Conservation (phyloP, 225 moss, liverwort and hornwort genomes). For the Neckera pumila region DNA sequence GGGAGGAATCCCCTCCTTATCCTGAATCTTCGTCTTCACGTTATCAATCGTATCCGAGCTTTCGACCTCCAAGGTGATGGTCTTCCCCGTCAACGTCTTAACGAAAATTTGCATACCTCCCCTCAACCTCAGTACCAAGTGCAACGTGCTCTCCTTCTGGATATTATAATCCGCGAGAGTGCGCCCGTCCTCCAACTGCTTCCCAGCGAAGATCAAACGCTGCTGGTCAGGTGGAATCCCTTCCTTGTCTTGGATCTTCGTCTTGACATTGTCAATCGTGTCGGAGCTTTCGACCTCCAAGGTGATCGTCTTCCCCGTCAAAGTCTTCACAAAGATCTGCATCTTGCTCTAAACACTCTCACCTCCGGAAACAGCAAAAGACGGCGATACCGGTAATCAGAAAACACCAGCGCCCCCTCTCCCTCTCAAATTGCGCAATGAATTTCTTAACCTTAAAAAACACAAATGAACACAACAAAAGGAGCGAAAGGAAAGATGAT, state of each 20-base stretch:
- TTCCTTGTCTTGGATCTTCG: neutral
- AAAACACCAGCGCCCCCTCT: neutral
- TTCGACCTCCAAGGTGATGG: neutral
- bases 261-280: neutral
- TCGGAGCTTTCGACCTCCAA: neutral
- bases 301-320: neutral
- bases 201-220: neutral
- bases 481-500: fast-evolving
- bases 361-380: no score
- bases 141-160: neutral
- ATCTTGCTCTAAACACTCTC: neutral
- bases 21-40: neutral
- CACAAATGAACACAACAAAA: fast-evolving
- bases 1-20: neutral
- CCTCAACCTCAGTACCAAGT: neutral
- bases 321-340: constrained; percentile 19
- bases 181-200: neutral
- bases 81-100: neutral
- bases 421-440: neutral
- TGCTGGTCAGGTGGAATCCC: neutral
- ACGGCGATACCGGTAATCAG: no score
- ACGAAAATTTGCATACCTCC: neutral
- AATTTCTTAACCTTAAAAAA: no score
- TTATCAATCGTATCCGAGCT: neutral
- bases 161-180: neutral